Evolutionary conservation across 352 stramenopile genomes (phyloP), one percentile per base, ranked within the genome.

Genomic region (Phytophthora ohioensis): DNA sequence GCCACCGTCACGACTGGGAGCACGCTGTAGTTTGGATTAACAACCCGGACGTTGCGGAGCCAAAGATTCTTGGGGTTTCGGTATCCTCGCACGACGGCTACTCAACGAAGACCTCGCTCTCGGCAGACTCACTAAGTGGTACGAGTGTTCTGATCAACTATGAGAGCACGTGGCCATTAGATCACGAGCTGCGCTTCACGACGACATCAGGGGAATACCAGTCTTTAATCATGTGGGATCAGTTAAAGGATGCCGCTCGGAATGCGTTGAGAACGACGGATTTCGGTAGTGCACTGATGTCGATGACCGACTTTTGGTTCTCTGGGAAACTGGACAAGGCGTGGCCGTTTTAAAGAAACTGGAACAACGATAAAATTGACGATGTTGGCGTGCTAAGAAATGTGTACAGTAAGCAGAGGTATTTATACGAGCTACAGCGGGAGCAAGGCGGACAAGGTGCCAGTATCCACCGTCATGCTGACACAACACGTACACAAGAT

Each of bases 21-120:
- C 54, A 61, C 39, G 42, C 31, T 6, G 43, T 63, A 3, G 42
- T 63, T 13, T 63, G 43, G 56, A 43, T 63, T n/a, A 21, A 63
- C 43, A 63, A 55, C 32, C 56, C 56, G 1, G 56, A 52, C 10
- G 42, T 54, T 34, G n/a, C 7, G 11, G 11, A 27, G 3, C 56
- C 51, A 6, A 32, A 45, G 31, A 45, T 57, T 17, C 34, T 57
- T 10, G 51, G 6, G 6, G 51, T 57, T 4, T 55, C 47, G 11
- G 15, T n/a, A 17, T 55, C 47, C 3, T 35, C 47, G 9, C 47
- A 55, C 30, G 32, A 42, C 51, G 51, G 51, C 36, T 57, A 57
- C 34, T 11, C 51, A n/a, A 15, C n/a, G 10, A 11, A 27, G 21
- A 57, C 31, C 7, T 34, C 15, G 15, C 9, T 57, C 15, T 32